Base-by-base conservation (phyloP, 192 early-diverging fungal species). In the Coemansia sp. region DNA sequence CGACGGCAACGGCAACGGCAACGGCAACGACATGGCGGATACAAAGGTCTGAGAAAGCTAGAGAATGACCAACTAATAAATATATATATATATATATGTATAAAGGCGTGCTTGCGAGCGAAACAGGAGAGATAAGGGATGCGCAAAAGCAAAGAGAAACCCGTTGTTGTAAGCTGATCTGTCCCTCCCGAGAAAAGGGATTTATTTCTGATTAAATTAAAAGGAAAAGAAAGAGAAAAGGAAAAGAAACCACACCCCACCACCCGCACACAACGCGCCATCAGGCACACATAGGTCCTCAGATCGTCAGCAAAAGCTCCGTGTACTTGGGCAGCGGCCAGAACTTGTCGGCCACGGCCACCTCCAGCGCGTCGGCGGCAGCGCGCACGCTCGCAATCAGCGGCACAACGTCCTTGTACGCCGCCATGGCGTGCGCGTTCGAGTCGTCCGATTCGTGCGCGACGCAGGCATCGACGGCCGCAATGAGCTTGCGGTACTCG, bases 301-400 rank as follows among this genome's bases (percentile, higher is more conserved):
- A 86, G 60, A 88, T 73, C 24, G 83, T 88, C 57, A 91, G 86
- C 58, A 95, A 82, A 45, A 98, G 86, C 84, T 98, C 94, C 28
- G 89, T 87, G 85, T 98, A 98, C 83, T 94, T 95, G 78, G 97
- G 97, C 75, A 92, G 88, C 28, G 93, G 93, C 93, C 95, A 99
- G 82, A 82, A 85, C 87, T 93, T 95, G 85, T 97, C 93, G 27
- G 89, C 87, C 48, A 92, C 84, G 25, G 89, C 51, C n/a, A 69
- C 55, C 82, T 99, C 95, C 30, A 99, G 81, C 42, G 64, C 64
- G 69, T 97, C 95, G 39, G 88, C 86, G 16, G 82, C 68, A 7
- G 54, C 47, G 59, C 97, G 86, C 45, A 86, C 84, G 30, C 75
- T 72, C 56, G 92, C 87, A 82, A 99, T 91, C 27, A 77, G 70